These are phyloP conservation scores for Marchantia polymorpha DNA, from an alignment of 225 moss, liverwort and hornwort species.

Conservation along the genomic window DNA sequence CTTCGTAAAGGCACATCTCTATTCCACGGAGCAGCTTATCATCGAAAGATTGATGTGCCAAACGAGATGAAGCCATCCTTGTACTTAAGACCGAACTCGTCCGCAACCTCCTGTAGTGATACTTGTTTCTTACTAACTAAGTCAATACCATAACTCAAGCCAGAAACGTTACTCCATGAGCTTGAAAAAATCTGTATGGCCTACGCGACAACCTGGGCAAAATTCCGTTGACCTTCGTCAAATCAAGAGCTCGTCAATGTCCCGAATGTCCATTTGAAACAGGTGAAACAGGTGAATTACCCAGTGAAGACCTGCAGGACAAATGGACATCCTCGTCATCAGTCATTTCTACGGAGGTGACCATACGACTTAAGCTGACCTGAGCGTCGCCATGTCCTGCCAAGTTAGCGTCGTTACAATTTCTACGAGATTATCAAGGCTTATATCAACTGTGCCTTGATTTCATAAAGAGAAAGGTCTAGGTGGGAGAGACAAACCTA, in stretches of 20 bases:
- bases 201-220: conserved; percentile 12
- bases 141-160: conserved; percentile 25
- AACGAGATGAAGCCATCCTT: conserved; percentile 15
- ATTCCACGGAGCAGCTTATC: conserved; percentile 3
- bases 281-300: conserved; percentile 9
- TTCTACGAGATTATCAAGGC: neutral
- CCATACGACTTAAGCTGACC: neutral
- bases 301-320: neutral
- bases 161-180: conserved; percentile 18
- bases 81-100: conserved; percentile 11
- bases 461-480: neutral
- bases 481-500: neutral
- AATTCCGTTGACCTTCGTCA: conserved; percentile 17
- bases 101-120: conserved; percentile 17
- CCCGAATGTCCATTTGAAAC: conserved; percentile 26
- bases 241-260: conserved; percentile 25
- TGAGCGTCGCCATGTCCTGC: neutral
- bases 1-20: conserved; percentile 8
- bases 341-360: neutral
- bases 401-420: neutral
- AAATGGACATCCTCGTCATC: neutral
- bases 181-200: conserved; percentile 26
- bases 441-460: neutral
- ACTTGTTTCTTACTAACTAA: conserved; percentile 27
- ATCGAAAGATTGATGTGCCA: conserved; percentile 14